phyloP scores from a whole-genome alignment of 306 rosid species.

The Fragaria iinumae region DNA sequence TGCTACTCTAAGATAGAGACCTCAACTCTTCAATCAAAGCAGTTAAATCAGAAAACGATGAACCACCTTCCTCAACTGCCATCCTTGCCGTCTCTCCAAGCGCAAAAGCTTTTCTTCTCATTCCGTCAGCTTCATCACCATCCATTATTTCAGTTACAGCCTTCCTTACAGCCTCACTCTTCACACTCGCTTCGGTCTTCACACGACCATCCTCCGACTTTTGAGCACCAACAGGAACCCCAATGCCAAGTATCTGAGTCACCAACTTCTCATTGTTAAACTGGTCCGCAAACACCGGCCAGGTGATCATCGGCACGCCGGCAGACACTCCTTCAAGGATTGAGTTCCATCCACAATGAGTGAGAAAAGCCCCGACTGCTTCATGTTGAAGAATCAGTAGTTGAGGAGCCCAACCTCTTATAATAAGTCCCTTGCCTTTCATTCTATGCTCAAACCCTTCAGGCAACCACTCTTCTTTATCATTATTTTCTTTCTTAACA shows the following conservation, averaged over 20 bases:
- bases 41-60: conserved; percentile 4
- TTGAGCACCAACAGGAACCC: conserved; percentile 19
- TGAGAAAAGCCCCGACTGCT: neutral
- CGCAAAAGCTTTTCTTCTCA: conserved; percentile 26
- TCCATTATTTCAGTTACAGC: conserved; percentile 35
- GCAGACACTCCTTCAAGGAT: too few species aligned
- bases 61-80: conserved; percentile 22
- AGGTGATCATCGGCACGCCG: too few species aligned
- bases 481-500: neutral
- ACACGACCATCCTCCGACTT: conserved; percentile 19
- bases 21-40: conserved; percentile 6
- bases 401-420: neutral
- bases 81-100: conserved; percentile 22
- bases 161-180: conserved; percentile 20
- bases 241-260: conserved; percentile 6
- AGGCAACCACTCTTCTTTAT: neutral
- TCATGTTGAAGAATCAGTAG: neutral
- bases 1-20: neutral
- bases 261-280: conserved; percentile 36
- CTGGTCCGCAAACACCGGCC: conserved; percentile 37
- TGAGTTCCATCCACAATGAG: neutral
- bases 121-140: conserved; percentile 31
- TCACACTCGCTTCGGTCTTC: conserved; percentile 21
- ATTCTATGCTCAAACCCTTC: neutral
- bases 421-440: neutral